phyloP scores from a whole-genome alignment of 2,329 filamentous ascomycete species.

The Rhynchosporium secalis region DNA sequence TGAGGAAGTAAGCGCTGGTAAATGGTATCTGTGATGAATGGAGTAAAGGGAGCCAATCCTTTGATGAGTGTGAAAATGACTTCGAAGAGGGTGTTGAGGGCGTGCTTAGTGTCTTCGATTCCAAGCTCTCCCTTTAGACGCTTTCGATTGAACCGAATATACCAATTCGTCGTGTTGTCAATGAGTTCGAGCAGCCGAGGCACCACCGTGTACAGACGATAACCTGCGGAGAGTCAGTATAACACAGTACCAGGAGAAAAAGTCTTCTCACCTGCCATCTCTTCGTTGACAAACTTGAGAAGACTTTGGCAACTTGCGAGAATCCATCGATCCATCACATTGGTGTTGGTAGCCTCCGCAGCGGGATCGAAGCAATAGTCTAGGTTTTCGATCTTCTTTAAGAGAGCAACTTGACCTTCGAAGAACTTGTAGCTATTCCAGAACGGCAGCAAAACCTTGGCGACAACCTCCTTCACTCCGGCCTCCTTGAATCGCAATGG shows the following conservation, averaged over 20 bases:
- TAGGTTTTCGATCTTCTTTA: constrained; percentile 80
- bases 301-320: constrained; percentile 89
- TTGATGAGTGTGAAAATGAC: constrained; percentile 87
- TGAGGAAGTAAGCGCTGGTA: constrained; percentile 80
- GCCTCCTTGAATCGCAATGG: constrained; percentile 87
- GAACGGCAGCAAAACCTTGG: constrained; percentile 83
- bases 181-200: constrained; percentile 80
- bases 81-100: constrained; percentile 91
- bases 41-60: constrained; percentile 89
- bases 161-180: constrained; percentile 98
- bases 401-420: constrained; percentile 77
- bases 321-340: constrained; percentile 97
- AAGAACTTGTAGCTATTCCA: constrained; percentile 99
- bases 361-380: constrained; percentile 78
- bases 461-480: constrained; percentile 92
- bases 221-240: constrained; percentile 46
- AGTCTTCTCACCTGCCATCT: constrained; percentile 72
- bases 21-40: constrained; percentile 93
- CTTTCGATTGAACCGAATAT: constrained; percentile 91
- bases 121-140: constrained; percentile 89
- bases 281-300: constrained; percentile 85
- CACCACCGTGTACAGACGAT: constrained; percentile 87
- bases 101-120: constrained; percentile 81
- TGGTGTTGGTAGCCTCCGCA: constrained; percentile 74
- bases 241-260: neutral